Conservation (phyloP, 1,284 basidiomycete genomes). For the Ceratobasidium sp. region DNA sequence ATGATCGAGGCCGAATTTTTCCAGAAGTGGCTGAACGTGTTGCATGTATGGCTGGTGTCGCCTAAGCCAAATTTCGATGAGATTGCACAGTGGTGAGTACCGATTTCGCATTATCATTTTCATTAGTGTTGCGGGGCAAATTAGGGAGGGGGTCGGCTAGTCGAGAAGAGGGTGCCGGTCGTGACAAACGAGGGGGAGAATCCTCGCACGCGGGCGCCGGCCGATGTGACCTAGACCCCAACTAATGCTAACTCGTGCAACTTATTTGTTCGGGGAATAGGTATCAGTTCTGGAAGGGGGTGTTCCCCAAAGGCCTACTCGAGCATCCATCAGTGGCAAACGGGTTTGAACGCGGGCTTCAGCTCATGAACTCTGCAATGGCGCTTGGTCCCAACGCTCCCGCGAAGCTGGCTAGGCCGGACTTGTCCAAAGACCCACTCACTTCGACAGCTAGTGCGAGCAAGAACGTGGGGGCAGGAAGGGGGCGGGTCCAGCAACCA, state of each 20-base stretch:
- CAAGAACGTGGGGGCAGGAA: not conserved
- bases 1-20: slow-evolving; percentile 92
- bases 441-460: slow-evolving; percentile 53
- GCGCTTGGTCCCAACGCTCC: slow-evolving; percentile 81
- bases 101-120: slow-evolving; percentile 10
- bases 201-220: slow-evolving; percentile 11
- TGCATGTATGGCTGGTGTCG: slow-evolving; percentile 91
- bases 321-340: slow-evolving; percentile 71
- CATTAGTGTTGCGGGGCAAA: slow-evolving; percentile 14
- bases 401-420: slow-evolving; percentile 71
- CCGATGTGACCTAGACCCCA: not conserved
- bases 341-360: slow-evolving; percentile 86
- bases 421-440: slow-evolving; percentile 53
- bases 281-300: slow-evolving; percentile 83
- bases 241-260: not conserved
- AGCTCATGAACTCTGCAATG: slow-evolving; percentile 93
- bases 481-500: slow-evolving; percentile 51
- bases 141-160: slow-evolving; percentile 1
- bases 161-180: slow-evolving; percentile 11
- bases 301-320: slow-evolving; percentile 77
- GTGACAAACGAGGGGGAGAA: not conserved
- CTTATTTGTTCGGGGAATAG: slow-evolving; percentile 49
- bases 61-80: slow-evolving; percentile 86
- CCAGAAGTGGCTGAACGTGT: slow-evolving; percentile 93
- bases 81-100: slow-evolving; percentile 87